Conservation (phyloP, 2,329 filamentous ascomycete species). For the Colletotrichum lindemuthianum region DNA sequence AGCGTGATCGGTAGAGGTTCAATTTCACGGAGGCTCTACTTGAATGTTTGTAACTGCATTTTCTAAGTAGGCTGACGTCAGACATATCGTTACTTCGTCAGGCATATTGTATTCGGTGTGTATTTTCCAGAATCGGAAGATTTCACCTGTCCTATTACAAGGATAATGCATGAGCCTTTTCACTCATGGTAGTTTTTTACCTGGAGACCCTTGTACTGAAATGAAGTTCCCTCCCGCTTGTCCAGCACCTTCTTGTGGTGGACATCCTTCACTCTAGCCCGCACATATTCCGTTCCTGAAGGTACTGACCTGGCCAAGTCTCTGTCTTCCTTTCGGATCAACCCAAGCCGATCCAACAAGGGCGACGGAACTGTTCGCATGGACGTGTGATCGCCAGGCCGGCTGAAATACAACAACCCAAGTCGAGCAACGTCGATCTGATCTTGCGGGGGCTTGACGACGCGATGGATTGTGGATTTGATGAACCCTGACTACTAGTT, state of each 20-base stretch:
- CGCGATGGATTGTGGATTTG: conserved; percentile 9
- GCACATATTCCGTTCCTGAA: conserved; percentile 7
- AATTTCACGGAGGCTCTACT: too few relatives aligned
- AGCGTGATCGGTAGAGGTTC: too few relatives aligned
- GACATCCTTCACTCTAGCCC: conserved; percentile 2
- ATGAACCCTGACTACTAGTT: neutral
- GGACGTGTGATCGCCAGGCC: conserved; percentile 6
- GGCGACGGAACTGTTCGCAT: conserved; percentile 6
- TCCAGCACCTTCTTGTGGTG: conserved; percentile 11
- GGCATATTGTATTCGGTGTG: too few relatives aligned
- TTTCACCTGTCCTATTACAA: too few relatives aligned
- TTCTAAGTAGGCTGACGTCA: too few relatives aligned
- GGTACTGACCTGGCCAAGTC: neutral
- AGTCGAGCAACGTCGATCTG: conserved; percentile 5
- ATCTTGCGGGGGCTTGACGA: conserved; percentile 6
- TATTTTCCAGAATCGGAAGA: too few relatives aligned
- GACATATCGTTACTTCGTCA: too few relatives aligned
- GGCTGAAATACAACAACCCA: conserved; percentile 13
- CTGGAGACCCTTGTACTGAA: conserved; percentile 1
- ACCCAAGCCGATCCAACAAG: neutral
- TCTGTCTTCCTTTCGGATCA: neutral
- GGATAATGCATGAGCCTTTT: neutral
- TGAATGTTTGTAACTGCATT: too few relatives aligned
- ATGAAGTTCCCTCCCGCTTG: conserved; percentile 4
- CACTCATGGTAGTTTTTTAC: conserved; percentile 1